Conservation (phyloP, 139 green algal genomes). For the Haematococcus sp. region DNA sequence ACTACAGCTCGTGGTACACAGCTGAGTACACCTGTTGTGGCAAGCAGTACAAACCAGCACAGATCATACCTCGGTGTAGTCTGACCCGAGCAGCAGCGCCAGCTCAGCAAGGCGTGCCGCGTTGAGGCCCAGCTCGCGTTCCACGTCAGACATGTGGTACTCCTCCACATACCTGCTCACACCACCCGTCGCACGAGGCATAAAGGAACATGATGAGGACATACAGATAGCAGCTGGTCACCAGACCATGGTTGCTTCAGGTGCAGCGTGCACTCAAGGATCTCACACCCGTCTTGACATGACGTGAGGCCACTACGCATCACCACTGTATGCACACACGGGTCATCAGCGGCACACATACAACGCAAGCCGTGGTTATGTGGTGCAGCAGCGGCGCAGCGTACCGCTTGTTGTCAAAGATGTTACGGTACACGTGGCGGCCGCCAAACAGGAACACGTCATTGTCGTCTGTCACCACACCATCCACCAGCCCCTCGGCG, state of each 20-base stretch:
- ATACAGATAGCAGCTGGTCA: neutral
- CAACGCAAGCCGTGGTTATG: too few species aligned
- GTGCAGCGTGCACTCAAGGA: neutral
- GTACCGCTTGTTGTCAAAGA: slow-evolving; percentile 74
- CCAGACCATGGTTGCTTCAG: neutral
- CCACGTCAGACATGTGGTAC: slow-evolving; percentile 79
- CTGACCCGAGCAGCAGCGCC: slow-evolving; percentile 90
- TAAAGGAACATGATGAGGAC: too few species aligned
- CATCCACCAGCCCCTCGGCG: slow-evolving; percentile 83
- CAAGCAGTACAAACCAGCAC: too few species aligned
- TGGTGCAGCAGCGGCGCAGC: slow-evolving; percentile 10
- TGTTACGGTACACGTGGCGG: slow-evolving; percentile 79
- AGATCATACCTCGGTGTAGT: slow-evolving; percentile 79
- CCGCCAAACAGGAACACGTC: slow-evolving; percentile 98
- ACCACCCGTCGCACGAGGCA: too few species aligned
- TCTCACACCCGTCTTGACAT: too few species aligned
- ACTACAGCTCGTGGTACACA: too few species aligned
- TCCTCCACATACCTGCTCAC: slow-evolving; percentile 92
- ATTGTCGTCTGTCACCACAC: slow-evolving; percentile 96
- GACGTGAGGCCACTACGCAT: too few species aligned
- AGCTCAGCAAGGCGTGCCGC: slow-evolving; percentile 66
- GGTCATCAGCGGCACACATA: too few species aligned
- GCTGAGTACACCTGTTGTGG: too few species aligned
- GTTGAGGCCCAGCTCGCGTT: slow-evolving; percentile 81
- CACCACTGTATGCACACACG: too few species aligned